phyloP scores from a whole-genome alignment of 495 filamentous ascomycete genomes.

The Penicillium argentinense region DNA sequence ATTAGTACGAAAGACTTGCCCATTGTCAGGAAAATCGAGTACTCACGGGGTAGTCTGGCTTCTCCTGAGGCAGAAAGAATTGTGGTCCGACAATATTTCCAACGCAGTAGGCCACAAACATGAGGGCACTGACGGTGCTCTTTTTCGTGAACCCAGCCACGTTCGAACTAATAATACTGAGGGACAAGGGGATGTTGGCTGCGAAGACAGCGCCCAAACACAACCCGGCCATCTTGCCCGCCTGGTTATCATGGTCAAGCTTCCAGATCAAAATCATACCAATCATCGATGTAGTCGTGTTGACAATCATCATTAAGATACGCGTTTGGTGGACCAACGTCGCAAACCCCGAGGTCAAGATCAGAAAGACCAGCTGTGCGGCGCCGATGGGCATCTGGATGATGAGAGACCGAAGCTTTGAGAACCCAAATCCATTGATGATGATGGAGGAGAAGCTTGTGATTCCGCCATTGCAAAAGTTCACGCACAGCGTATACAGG shows the following conservation, averaged over 20 bases:
- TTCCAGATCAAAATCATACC: conserved; percentile 60
- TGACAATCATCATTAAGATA: conserved; percentile 37
- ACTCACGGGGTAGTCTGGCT: conserved; percentile 36
- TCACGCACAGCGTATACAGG: conserved; percentile 38
- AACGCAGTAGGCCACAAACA: conserved; percentile 39
- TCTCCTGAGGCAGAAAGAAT: conserved; percentile 32
- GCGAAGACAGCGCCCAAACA: conserved; percentile 53
- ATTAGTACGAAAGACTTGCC: background rate
- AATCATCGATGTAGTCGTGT: conserved; percentile 37
- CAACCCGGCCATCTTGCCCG: conserved; percentile 53
- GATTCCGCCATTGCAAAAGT: conserved; percentile 47
- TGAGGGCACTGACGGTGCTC: conserved; percentile 39
- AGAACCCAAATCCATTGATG: conserved; percentile 42
- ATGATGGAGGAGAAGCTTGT: conserved; percentile 46
- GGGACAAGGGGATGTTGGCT: conserved; percentile 55
- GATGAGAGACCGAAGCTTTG: conserved; percentile 35
- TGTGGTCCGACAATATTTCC: conserved; percentile 43
- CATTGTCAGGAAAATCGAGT: background rate
- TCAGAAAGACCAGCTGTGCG: conserved; percentile 37
- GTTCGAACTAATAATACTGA: conserved; percentile 58
- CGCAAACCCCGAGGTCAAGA: conserved; percentile 32
- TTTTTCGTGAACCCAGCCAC: conserved; percentile 69
- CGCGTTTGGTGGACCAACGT: conserved; percentile 23
- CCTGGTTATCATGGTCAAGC: conserved; percentile 49
- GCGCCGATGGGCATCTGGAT: conserved; percentile 37